Evolutionary conservation across 345 rosid species (phyloP).

Genomic region (Eucalyptus decipiens): DNA sequence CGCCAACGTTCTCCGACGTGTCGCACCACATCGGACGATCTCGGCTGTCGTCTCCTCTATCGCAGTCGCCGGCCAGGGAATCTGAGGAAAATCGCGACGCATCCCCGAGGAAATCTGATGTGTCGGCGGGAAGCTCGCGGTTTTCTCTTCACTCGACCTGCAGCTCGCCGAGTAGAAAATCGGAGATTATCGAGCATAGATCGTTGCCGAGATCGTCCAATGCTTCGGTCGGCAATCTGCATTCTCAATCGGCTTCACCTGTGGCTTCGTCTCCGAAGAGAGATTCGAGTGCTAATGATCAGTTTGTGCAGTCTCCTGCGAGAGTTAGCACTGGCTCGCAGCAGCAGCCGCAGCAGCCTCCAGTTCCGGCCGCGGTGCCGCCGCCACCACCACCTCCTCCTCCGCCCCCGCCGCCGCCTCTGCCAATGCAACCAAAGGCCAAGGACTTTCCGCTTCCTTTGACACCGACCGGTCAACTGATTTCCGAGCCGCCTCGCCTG

Average conservation of each 20-base stretch:
- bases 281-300: constrained; percentile 13
- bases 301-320: constrained; percentile 7
- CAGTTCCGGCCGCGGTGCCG: constrained; percentile 3
- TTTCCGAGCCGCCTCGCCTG: constrained; percentile 46
- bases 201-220: not conserved
- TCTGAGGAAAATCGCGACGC: not conserved
- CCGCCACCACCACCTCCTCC: constrained; percentile 21
- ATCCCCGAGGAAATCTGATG: constrained; percentile 1
- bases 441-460: constrained; percentile 17
- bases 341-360: not conserved
- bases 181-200: constrained; percentile 11
- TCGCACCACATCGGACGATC: not conserved
- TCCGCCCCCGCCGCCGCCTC: constrained; percentile 11
- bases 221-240: not conserved
- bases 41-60: constrained; percentile 15
- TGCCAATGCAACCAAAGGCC: constrained; percentile 14
- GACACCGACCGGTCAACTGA: constrained; percentile 18
- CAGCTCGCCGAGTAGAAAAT: constrained; percentile 21
- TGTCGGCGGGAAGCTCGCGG: not conserved
- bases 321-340: not conserved
- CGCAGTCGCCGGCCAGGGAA: constrained; percentile 38
- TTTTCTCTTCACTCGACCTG: constrained; percentile 21
- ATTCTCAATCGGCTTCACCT: not conserved
- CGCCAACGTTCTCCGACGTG: not conserved
- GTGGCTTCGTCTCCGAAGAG: constrained; percentile 3